Percentiles rank a stretch among this genome's conserved stretches.
phyloP scores from a whole-genome alignment of 108 stramenopile genomes.

The Pseudonitzschia delicatissima region DNA sequence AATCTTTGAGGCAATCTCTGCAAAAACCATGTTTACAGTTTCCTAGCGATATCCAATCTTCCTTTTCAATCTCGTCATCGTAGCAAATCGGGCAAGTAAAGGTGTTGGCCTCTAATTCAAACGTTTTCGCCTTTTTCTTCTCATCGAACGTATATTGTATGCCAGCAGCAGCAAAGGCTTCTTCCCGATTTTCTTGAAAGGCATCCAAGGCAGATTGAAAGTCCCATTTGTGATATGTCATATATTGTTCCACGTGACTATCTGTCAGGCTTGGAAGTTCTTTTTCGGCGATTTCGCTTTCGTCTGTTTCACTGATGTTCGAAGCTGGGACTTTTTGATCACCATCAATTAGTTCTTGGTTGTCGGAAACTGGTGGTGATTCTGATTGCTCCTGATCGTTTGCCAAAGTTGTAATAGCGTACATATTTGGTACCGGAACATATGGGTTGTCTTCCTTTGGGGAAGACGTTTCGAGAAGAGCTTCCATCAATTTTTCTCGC shows the following conservation, averaged over 20 bases:
- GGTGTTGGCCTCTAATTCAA: neutral
- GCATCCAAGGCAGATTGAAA: conserved; percentile 18
- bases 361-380: too few relatives aligned
- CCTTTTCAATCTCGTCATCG: conserved; percentile 29
- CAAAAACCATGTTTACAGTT: conserved; percentile 49
- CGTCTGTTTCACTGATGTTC: too few relatives aligned
- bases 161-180: conserved; percentile 25
- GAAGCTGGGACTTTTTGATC: too few relatives aligned
- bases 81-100: conserved; percentile 44
- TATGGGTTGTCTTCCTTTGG: neutral
- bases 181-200: conserved; percentile 22
- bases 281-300: too few relatives aligned
- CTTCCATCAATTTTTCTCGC: conserved; percentile 11
- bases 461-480: neutral
- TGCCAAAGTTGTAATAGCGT: too few relatives aligned
- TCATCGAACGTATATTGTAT: neutral
- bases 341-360: too few relatives aligned
- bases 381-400: too few relatives aligned
- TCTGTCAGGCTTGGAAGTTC: too few relatives aligned
- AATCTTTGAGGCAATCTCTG: conserved; percentile 39
- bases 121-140: neutral
- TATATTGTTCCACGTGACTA: conserved; percentile 27
- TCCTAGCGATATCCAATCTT: conserved; percentile 29
- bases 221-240: conserved; percentile 41
- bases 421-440: too few relatives aligned